Percentiles rank a stretch among this genome's conserved stretches.
phyloP scores from a whole-genome alignment of 345 rosid genomes.

The Aquilaria malaccensis region DNA sequence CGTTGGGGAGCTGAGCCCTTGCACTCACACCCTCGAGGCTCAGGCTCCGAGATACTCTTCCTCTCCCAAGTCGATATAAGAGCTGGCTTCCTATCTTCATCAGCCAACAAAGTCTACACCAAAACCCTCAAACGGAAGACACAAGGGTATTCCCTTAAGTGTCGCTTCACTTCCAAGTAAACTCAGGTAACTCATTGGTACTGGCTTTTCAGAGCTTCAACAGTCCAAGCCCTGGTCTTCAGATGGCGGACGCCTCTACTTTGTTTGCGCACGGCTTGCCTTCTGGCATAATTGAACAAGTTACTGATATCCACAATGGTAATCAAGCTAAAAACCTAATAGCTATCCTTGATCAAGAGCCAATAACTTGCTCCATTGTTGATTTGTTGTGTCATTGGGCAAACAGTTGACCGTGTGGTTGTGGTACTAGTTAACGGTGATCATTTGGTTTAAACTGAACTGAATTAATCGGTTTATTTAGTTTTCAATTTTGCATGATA shows the following conservation, averaged over 20 bases:
- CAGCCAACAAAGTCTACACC: slow-evolving; percentile 48
- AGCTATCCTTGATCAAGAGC: slow-evolving; percentile 56
- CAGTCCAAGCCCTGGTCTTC: slow-evolving; percentile 68
- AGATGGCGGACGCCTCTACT: slow-evolving; percentile 50
- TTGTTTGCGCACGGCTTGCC: slow-evolving; percentile 59
- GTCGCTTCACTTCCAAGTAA: slow-evolving; percentile 68
- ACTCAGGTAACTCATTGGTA: slow-evolving; percentile 33
- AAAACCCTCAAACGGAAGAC: slow-evolving; percentile 50
- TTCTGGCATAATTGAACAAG: slow-evolving; percentile 37
- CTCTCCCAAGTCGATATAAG: slow-evolving; percentile 15
- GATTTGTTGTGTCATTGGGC: too few relatives aligned
- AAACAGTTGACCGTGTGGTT: too few relatives aligned
- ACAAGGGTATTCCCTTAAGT: slow-evolving; percentile 75
- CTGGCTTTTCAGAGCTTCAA: slow-evolving; percentile 61
- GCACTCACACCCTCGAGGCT: slow-evolving; percentile 81
- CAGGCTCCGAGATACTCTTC: slow-evolving; percentile 27
- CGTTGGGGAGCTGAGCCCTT: slow-evolving; percentile 63
- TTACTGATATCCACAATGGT: slow-evolving; percentile 51
- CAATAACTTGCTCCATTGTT: too few relatives aligned
- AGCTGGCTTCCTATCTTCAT: slow-evolving; percentile 68
- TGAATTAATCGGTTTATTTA: too few relatives aligned
- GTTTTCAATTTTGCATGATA: too few relatives aligned
- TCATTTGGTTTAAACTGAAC: too few relatives aligned
- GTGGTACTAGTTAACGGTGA: too few relatives aligned
- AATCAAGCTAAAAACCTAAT: slow-evolving; percentile 76